Evolutionary conservation across 2,329 filamentous ascomycete genomes (phyloP).

Genomic region (Endothia cerciana): DNA sequence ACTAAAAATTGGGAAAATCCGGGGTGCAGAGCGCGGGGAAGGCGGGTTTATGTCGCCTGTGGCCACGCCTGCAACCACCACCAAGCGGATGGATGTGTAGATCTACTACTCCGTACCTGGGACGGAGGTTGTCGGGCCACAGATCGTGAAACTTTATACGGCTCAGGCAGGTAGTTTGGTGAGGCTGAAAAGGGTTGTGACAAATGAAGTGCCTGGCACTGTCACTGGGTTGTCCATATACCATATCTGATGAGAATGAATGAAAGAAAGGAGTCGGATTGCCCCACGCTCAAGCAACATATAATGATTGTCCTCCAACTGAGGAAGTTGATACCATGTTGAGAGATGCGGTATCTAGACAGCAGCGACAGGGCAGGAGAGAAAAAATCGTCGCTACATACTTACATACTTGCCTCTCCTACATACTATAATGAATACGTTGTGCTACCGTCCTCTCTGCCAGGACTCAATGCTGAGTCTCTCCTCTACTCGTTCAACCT

Average conservation of each 20-base stretch:
- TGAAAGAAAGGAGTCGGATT: background rate
- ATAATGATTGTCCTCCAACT: background rate
- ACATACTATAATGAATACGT: no score
- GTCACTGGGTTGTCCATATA: background rate
- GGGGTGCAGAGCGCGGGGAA: slow-evolving; percentile 21
- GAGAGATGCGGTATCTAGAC: background rate
- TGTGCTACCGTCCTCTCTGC: no score
- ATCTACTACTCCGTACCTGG: no score
- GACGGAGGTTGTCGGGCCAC: background rate
- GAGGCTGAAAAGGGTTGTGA: background rate
- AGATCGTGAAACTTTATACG: background rate
- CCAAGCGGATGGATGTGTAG: background rate
- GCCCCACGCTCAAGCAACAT: background rate
- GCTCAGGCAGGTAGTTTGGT: background rate
- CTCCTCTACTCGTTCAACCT: background rate
- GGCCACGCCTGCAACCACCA: background rate
- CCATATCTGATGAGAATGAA: no score
- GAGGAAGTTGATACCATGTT: background rate
- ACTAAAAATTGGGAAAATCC: slow-evolving; percentile 1
- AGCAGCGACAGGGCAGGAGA: background rate
- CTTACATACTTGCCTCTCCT: background rate
- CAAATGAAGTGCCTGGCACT: background rate
- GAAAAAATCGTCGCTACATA: background rate
- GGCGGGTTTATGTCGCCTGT: slow-evolving; percentile 9
- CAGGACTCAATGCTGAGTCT: background rate